Conservation (phyloP, 225 moss, liverwort and hornwort species). For the Ulota crispa region DNA sequence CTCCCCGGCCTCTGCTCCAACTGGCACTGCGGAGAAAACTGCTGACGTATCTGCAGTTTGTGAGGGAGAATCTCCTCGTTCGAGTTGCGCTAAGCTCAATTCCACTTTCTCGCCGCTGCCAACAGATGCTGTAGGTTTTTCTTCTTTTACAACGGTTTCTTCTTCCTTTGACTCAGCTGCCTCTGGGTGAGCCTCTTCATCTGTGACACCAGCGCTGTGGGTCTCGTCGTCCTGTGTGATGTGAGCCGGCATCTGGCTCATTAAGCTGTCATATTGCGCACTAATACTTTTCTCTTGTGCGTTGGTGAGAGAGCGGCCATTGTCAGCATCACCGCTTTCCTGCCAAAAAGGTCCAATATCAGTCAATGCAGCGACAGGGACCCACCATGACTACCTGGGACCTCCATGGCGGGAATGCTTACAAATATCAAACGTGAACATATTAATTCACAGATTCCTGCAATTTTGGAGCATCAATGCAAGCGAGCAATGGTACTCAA, state of each 20-base stretch:
- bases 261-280: slow-evolving; percentile 14
- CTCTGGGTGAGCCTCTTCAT: not conserved
- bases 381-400: not conserved
- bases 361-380: not conserved
- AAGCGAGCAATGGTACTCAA: not conserved
- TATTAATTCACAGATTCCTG: not conserved
- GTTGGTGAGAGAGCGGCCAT: not conserved
- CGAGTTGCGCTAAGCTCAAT: not conserved
- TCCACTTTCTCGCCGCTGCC: too few species aligned
- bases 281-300: not conserved
- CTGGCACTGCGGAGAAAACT: not conserved
- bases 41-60: not conserved
- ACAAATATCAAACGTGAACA: not conserved
- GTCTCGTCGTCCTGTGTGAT: not conserved
- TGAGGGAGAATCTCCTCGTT: not conserved
- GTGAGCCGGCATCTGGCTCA: not conserved
- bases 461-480: not conserved
- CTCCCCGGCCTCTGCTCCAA: not conserved
- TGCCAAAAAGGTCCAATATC: not conserved
- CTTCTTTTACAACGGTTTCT: not conserved
- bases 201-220: not conserved
- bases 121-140: not conserved
- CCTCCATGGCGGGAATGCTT: not conserved
- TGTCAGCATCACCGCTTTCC: not conserved
- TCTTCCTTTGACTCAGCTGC: not conserved